phyloP scores from a whole-genome alignment of 176 grass and related monocot genomes.

The Zoysia japonica region DNA sequence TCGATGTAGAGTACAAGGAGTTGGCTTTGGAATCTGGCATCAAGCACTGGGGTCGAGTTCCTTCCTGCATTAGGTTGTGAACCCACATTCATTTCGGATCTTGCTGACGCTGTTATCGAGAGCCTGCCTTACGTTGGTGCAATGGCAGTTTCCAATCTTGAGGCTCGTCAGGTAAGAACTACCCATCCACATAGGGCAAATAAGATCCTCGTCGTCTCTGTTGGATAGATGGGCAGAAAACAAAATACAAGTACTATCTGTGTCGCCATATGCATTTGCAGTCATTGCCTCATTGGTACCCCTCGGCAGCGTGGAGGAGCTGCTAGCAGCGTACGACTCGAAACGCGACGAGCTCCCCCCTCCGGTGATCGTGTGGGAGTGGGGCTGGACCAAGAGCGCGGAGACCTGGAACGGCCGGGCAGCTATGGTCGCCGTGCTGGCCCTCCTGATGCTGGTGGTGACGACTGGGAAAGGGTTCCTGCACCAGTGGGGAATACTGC shows the following conservation, averaged over 20 bases:
- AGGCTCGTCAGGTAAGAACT: constrained; percentile 92
- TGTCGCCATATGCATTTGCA: constrained; percentile 32
- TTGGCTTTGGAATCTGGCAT: constrained; percentile 94
- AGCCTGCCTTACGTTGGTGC: constrained; percentile 97
- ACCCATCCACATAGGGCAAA: constrained; percentile 2
- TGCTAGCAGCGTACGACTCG: constrained; percentile 83
- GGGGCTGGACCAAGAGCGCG: constrained; percentile 96
- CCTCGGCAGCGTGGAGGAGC: constrained; percentile 91
- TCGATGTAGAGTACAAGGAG: constrained; percentile 96
- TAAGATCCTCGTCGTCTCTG: constrained; percentile 4
- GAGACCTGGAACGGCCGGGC: constrained; percentile 97
- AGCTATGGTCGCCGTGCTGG: constrained; percentile 91
- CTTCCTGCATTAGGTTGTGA: constrained; percentile 92
- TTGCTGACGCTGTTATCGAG: constrained; percentile 92
- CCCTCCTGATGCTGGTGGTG: constrained; percentile 80
- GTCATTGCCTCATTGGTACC: constrained; percentile 66
- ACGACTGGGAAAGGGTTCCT: constrained; percentile 91
- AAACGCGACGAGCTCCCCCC: constrained; percentile 82
- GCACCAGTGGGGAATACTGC: constrained; percentile 95
- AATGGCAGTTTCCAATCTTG: constrained; percentile 97
- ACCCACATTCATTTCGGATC: constrained; percentile 83
- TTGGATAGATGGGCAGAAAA: background rate
- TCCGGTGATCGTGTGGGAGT: constrained; percentile 89
- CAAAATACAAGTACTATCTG: background rate
- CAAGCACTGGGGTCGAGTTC: constrained; percentile 88